Evolutionary conservation across 1,284 basidiomycete species (phyloP), one percentile per base, ranked within the genome.

Genomic region (Boletus mariae): DNA sequence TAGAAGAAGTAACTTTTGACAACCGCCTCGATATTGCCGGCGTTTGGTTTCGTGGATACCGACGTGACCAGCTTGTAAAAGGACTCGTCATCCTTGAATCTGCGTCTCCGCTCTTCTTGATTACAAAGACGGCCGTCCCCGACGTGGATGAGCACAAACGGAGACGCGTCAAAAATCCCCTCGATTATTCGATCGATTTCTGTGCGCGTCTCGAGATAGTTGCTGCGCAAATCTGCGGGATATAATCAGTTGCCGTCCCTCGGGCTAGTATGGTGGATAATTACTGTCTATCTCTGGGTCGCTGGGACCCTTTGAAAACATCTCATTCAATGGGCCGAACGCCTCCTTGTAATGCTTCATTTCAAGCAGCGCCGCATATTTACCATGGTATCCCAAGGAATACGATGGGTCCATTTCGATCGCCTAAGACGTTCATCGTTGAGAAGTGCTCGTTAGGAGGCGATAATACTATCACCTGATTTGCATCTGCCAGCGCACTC

Each of bases 1-100:
- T 64, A 61, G 28, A n/a, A 26, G 41, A 55, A 61, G 41, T 59
- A 63, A 11, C 7, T 3, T 26, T 48, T 35, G 5, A 63, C 46
- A 10, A 41, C 47, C 5, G 35, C 25, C 15, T 52, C 28, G 26
- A 61, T 53, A 12, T 40, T 2, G 37, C 5, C 37, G 4, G 17
- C 7, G 9, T 40, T 20, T 5, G n/a, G 10, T 20, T 5, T 15
- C 0, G 25, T 44, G 29, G 52, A 45, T 29, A 45, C 52, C 7
- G 31, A 59, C 1, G 54, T 57, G 35, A 60, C 25, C 5, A 62
- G 40, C 13, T 61, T 32, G 17, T 38, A 12, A 42, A 43, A 63
- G 26, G 12, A 28, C 3, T 15, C 34, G 2, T 51, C 45, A 1
- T 44, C 13, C 40, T 50, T 15, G 38, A 60, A 57, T 32, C 23